A percentile compares a stretch with the other conserved stretches of the same genome.
These are phyloP conservation scores for Penicillium brasilianum DNA, from an alignment of 2,329 filamentous ascomycete genomes.

Conservation along the genomic window DNA sequence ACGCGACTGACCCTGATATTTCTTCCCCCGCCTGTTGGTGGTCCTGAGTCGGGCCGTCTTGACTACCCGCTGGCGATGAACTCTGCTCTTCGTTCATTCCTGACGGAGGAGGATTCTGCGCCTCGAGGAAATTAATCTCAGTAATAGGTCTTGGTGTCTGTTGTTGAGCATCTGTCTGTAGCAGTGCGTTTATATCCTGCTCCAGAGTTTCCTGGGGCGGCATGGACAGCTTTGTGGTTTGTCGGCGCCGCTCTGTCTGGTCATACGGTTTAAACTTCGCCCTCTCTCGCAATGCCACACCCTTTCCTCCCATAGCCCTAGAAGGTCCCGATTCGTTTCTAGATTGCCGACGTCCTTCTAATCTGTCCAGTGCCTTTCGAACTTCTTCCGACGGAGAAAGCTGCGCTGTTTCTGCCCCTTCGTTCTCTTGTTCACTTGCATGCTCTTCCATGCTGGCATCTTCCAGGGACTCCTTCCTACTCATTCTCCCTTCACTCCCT, in stretches of 20 bases:
- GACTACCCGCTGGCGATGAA: not conserved
- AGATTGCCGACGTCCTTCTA: conserved; percentile 13
- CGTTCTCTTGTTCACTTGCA: conserved; percentile 4
- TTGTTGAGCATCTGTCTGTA: conserved; percentile 7
- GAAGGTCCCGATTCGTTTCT: conserved; percentile 6
- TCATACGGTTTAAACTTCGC: conserved; percentile 14
- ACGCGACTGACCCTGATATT: not conserved
- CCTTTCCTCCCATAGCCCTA: conserved; percentile 10
- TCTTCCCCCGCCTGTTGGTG: not conserved
- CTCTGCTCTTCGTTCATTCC: conserved; percentile 8
- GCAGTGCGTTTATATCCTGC: conserved; percentile 16
- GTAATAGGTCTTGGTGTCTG: conserved; percentile 15
- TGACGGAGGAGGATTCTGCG: conserved; percentile 4
- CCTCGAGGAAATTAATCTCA: conserved; percentile 17
- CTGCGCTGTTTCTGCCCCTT: conserved; percentile 5
- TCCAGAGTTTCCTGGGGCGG: conserved; percentile 14
- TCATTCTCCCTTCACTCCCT: conserved; percentile 8
- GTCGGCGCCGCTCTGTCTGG: conserved; percentile 7
- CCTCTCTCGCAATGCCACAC: conserved; percentile 9
- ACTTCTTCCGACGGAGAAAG: conserved; percentile 11
- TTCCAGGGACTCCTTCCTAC: conserved; percentile 1
- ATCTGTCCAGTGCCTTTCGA: conserved; percentile 7
- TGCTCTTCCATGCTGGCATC: conserved; percentile 9
- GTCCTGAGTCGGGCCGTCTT: not conserved
- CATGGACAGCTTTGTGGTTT: conserved; percentile 3